phyloP scores from a whole-genome alignment of 2,329 filamentous ascomycete genomes.

The Monilinia laxa region DNA sequence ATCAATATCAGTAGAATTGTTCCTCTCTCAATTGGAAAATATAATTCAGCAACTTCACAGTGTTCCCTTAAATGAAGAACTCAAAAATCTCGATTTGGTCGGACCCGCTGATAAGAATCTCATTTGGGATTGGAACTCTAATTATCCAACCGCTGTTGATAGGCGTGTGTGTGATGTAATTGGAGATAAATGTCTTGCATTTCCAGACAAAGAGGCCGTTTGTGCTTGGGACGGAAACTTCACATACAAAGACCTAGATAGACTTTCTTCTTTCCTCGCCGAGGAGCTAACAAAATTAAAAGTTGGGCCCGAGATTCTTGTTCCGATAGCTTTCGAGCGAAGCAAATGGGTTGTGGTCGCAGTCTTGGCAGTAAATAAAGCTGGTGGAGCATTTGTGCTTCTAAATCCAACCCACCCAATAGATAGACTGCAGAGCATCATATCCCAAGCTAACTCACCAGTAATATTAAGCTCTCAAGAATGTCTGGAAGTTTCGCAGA shows the following conservation, averaged over 20 bases:
- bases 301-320: constrained; percentile 25
- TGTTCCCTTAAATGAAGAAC: neutral
- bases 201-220: neutral
- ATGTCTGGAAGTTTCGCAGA: neutral
- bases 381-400: constrained; percentile 36
- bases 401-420: constrained; percentile 31
- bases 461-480: constrained; percentile 18
- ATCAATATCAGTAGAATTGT: neutral
- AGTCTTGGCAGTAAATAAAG: constrained; percentile 34
- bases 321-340: constrained; percentile 31
- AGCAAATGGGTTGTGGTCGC: constrained; percentile 32
- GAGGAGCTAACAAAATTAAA: constrained; percentile 24
- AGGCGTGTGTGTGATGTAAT: constrained; percentile 23
- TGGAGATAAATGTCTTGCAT: constrained; percentile 8
- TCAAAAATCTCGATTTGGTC: neutral
- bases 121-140: neutral
- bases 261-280: constrained; percentile 29
- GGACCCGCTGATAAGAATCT: neutral
- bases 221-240: constrained; percentile 29
- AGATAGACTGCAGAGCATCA: constrained; percentile 15
- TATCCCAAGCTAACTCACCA: constrained; percentile 17
- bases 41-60: neutral
- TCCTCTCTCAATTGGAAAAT: neutral
- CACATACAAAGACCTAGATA: constrained; percentile 32
- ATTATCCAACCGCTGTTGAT: neutral